A percentile compares a stretch with the other conserved stretches of the same genome.
These are phyloP conservation scores for Musa itinerans DNA, from an alignment of 176 grass and related monocot genomes.

Conservation along the genomic window DNA sequence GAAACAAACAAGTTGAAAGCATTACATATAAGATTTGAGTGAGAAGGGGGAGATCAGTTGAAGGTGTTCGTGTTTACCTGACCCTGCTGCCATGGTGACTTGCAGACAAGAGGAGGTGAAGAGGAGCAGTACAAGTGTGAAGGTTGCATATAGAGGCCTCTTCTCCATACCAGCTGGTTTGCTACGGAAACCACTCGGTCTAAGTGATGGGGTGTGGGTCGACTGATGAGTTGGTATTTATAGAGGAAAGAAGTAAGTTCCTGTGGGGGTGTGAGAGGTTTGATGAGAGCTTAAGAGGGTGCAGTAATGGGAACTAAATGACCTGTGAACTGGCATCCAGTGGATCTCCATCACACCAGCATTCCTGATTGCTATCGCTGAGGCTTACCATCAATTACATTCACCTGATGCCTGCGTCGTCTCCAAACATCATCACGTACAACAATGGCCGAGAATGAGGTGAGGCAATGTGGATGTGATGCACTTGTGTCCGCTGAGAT, in stretches of 20 bases:
- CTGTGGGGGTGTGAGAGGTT: neutral
- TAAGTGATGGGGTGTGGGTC: neutral
- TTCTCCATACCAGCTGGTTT: neutral
- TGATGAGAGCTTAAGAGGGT: neutral
- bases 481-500: too few relatives aligned
- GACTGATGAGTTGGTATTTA: neutral
- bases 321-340: neutral
- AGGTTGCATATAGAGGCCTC: conserved; percentile 18
- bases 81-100: conserved; percentile 9
- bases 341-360: neutral
- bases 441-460: too few relatives aligned
- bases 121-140: conserved; percentile 22
- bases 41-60: too few relatives aligned
- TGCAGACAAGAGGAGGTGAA: conserved; percentile 29
- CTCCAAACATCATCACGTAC: too few relatives aligned
- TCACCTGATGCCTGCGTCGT: too few relatives aligned
- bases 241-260: neutral
- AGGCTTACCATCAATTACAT: too few relatives aligned
- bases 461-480: too few relatives aligned
- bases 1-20: too few relatives aligned
- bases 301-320: too few relatives aligned
- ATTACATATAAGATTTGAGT: neutral
- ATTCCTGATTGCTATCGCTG: too few relatives aligned
- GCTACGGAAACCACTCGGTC: too few relatives aligned
- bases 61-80: conserved; percentile 18